These are phyloP conservation scores for Chaetomiaceae sp. DNA, from an alignment of 2,329 filamentous ascomycete species.

Conservation along the genomic window DNA sequence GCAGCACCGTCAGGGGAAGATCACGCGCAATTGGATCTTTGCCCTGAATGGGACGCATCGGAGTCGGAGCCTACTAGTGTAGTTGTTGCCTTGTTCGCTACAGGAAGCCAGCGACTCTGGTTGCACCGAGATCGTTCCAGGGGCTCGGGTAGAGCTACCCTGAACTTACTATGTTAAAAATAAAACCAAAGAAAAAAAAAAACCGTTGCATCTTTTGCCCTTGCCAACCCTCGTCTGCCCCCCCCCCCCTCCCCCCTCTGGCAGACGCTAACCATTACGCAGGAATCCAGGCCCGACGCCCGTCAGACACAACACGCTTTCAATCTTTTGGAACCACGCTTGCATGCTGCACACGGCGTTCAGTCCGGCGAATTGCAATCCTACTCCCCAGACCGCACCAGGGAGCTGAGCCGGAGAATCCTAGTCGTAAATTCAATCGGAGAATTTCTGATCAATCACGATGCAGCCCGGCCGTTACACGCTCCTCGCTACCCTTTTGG, in stretches of 20 bases:
- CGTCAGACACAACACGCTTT: conserved; percentile 8
- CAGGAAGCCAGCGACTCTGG: background rate
- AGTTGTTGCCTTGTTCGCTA: background rate
- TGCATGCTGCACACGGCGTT: background rate
- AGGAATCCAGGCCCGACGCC: conserved; percentile 22
- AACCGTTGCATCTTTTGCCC: conserved; percentile 15
- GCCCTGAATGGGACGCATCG: background rate
- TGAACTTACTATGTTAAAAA: too few species aligned
- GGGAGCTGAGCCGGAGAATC: conserved; percentile 14
- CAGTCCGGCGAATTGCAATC: conserved; percentile 12
- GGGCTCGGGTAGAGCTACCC: conserved; percentile 3
- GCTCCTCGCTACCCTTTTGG: conserved; percentile 21
- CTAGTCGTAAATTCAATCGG: conserved; percentile 18
- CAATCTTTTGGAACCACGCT: conserved; percentile 6
- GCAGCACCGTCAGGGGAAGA: background rate
- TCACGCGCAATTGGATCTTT: background rate
- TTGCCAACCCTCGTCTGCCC: background rate
- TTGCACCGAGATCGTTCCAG: conserved; percentile 3
- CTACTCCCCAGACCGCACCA: background rate
- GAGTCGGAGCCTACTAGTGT: background rate
- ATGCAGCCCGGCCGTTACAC: conserved; percentile 13
- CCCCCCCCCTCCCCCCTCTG: background rate
- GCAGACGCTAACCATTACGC: conserved; percentile 6
- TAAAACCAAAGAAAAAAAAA: too few species aligned
- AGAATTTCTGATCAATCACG: conserved; percentile 23